Conservation (phyloP, 2,329 filamentous ascomycete species). For the Venturia asperata region DNA sequence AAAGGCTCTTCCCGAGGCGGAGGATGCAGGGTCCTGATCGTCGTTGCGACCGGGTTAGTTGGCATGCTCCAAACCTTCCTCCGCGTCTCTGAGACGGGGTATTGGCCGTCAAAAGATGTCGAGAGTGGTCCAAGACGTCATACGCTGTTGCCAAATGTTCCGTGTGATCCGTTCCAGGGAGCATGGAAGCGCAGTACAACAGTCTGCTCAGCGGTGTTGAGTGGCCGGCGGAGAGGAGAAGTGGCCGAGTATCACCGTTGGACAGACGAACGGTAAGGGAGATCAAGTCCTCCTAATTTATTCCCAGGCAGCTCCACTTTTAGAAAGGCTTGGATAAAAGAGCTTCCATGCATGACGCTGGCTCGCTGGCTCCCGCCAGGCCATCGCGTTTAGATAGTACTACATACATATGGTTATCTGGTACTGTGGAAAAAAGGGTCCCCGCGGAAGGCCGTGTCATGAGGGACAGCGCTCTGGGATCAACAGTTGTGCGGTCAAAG, state of each 20-base stretch:
- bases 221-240: background rate
- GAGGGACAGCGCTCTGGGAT: background rate
- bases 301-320: constrained; percentile 11
- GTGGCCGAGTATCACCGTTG: background rate
- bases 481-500: background rate
- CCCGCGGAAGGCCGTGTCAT: too few species aligned
- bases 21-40: constrained; percentile 9
- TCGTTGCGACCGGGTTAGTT: background rate
- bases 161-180: too few species aligned
- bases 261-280: background rate
- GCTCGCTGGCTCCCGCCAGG: too few species aligned
- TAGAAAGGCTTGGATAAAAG: background rate
- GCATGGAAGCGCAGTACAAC: too few species aligned
- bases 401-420: too few species aligned
- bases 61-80: background rate
- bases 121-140: too few species aligned
- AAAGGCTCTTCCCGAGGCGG: too few species aligned
- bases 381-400: too few species aligned
- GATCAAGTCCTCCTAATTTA: background rate
- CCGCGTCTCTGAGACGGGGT: background rate
- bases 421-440: too few species aligned
- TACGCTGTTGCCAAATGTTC: too few species aligned
- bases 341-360: constrained; percentile 9
- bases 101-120: background rate
- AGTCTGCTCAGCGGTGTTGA: too few species aligned